phyloP scores from a whole-genome alignment of 345 rosid species.

The Capsella bursapastoris region DNA sequence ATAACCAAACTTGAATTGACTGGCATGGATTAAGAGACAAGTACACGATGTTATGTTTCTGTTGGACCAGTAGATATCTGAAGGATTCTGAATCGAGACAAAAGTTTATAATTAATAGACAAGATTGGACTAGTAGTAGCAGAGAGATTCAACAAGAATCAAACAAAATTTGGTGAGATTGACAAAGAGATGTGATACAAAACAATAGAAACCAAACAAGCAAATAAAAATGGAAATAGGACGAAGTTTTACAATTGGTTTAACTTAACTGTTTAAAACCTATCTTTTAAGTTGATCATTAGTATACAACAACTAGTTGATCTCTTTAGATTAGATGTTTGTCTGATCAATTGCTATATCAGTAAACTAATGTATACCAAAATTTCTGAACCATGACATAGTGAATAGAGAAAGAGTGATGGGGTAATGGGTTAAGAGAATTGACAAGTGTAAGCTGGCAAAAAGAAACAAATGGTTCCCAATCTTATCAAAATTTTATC shows the following conservation, averaged over 20 bases:
- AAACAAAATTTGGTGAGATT: constrained; percentile 35
- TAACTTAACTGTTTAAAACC: too few relatives aligned
- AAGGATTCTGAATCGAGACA: constrained; percentile 19
- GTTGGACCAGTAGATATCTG: constrained; percentile 7
- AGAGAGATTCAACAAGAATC: constrained; percentile 33
- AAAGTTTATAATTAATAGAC: not conserved
- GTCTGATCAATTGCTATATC: not conserved
- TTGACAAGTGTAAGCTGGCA: constrained; percentile 44
- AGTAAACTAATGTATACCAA: not conserved
- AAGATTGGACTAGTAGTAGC: constrained; percentile 2
- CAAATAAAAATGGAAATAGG: constrained; percentile 2
- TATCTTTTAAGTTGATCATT: too few relatives aligned
- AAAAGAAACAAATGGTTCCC: constrained; percentile 34
- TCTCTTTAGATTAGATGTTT: constrained; percentile 1
- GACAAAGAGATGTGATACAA: constrained; percentile 22
- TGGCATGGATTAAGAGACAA: constrained; percentile 19
- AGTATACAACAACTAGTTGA: not conserved
- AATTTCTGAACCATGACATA: too few relatives aligned
- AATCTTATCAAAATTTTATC: constrained; percentile 36
- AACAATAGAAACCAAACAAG: constrained; percentile 20
- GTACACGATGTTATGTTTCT: constrained; percentile 30
- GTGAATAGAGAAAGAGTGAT: constrained; percentile 2
- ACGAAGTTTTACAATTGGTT: too few relatives aligned
- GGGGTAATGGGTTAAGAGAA: constrained; percentile 23
- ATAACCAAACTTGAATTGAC: constrained; percentile 2